Evolutionary conservation across 1,284 basidiomycete genomes (phyloP), one percentile per base, ranked within the genome.

Genomic region (Marasmius tenuissimus): DNA sequence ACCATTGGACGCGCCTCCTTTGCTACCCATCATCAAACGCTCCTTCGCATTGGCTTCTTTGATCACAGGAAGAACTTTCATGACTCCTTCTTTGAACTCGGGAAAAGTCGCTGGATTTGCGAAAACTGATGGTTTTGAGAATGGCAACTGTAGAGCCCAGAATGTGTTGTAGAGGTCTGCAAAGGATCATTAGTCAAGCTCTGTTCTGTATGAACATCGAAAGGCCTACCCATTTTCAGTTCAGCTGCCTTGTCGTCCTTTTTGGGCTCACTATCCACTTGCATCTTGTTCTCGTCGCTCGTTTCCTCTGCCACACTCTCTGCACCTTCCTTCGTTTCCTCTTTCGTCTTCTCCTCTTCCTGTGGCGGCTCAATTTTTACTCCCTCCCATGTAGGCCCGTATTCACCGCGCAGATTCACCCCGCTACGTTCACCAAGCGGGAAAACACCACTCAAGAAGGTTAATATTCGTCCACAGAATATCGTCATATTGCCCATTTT

Each of bases 381-480:
- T 5, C 85, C 84, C 62, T 91, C 88, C 91, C 91, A 93, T n/a
- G 79, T 78, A 61, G 94, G 83, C 11, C 93, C 85, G 74, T 90
- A 89, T 76, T 94, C 92, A 61, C 95, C 95, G 47, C 92, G 80
- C 64, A 96, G 74, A 73, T 97, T 97, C 51, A 97, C 94, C 40
- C 94, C 94, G 72, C 93, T 95, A 53, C 93, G 81, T 73, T 97
- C 94, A 2, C 92, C 91, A 9, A 97, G 75, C 4, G 93, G 92
- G 70, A 96, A 96, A 1, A 94, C 92, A 0, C 84, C 85, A 63
- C 91, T 92, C 53, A 97, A 77, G 72, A 96, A 93, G 1, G 91
- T 92, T 69, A 96, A 79, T 69, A 97, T 94, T 1, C 93, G 84
- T 1, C 95, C 95, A 65, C 92, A 93, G 71, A 97, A 93, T 67